Conservation (phyloP, 805 yeast genomes). For the Kluyveromyces wickerhamii region DNA sequence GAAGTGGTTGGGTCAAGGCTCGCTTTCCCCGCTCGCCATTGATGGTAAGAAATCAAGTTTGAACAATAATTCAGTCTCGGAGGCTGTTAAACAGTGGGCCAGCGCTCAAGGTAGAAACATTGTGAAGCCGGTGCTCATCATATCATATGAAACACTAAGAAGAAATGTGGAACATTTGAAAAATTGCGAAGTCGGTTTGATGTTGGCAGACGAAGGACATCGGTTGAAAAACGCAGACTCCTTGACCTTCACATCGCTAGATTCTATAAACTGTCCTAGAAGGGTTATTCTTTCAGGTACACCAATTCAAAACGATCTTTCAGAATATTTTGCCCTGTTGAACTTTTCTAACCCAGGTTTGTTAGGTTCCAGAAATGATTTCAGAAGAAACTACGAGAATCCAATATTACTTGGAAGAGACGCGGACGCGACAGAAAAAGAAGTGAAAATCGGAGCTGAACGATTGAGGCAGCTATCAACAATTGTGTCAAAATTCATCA, state of each 20-base stretch:
- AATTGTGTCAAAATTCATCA: slow-evolving; percentile 81
- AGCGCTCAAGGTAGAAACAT: slow-evolving; percentile 78
- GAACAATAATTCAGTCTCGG: slow-evolving; percentile 63
- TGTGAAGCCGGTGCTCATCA: slow-evolving; percentile 87
- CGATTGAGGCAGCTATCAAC: slow-evolving; percentile 64
- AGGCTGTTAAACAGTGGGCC: slow-evolving; percentile 75
- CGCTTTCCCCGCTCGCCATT: slow-evolving; percentile 77
- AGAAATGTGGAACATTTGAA: slow-evolving; percentile 71
- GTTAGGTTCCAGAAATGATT: slow-evolving; percentile 75
- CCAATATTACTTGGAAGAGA: slow-evolving; percentile 82
- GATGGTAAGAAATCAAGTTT: slow-evolving; percentile 66
- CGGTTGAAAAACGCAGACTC: slow-evolving; percentile 85
- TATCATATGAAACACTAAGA: slow-evolving; percentile 88
- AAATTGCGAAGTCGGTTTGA: slow-evolving; percentile 73
- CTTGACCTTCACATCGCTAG: slow-evolving; percentile 77
- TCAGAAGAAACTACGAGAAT: slow-evolving; percentile 75
- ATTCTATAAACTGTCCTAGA: slow-evolving; percentile 75
- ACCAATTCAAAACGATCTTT: slow-evolving; percentile 90
- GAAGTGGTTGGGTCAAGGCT: slow-evolving; percentile 94
- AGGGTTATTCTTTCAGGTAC: slow-evolving; percentile 93
- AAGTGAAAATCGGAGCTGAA: slow-evolving; percentile 56
- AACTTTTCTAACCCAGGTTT: slow-evolving; percentile 93
- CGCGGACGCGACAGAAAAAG: slow-evolving; percentile 78
- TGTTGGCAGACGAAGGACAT: slow-evolving; percentile 84
- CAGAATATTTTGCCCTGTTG: slow-evolving; percentile 85